phyloP scores from a whole-genome alignment of 176 grass and related monocot species.

The Oryza coarctata region DNA sequence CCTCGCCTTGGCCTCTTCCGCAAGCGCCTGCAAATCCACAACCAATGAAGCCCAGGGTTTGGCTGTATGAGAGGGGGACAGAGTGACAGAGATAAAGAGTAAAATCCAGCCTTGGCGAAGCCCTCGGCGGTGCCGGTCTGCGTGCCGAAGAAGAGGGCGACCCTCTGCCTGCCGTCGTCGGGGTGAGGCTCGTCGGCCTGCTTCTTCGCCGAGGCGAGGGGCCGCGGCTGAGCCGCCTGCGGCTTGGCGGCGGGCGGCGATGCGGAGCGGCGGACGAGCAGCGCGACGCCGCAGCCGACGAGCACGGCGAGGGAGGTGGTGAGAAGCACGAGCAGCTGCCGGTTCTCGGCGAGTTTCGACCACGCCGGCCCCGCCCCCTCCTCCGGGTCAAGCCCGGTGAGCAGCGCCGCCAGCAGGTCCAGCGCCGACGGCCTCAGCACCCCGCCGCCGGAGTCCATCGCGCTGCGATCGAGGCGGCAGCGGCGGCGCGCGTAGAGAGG shows the following conservation, averaged over 20 bases:
- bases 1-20: slow-evolving; percentile 80
- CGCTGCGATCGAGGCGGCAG: slow-evolving; percentile 47
- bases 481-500: background rate
- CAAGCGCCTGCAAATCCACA: slow-evolving; percentile 58
- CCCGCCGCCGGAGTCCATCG: slow-evolving; percentile 42
- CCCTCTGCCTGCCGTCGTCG: slow-evolving; percentile 65
- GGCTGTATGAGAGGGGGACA: background rate
- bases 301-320: slow-evolving; percentile 69
- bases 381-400: slow-evolving; percentile 43
- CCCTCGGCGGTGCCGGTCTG: slow-evolving; percentile 94
- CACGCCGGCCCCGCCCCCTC: background rate
- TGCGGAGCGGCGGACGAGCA: slow-evolving; percentile 59
- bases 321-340: slow-evolving; percentile 51
- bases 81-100: background rate
- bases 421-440: slow-evolving; percentile 57
- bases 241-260: background rate
- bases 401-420: slow-evolving; percentile 72
- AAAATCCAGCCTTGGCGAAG: slow-evolving; percentile 63
- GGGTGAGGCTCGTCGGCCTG: slow-evolving; percentile 46
- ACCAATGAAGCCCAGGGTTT: background rate
- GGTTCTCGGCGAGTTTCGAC: slow-evolving; percentile 40
- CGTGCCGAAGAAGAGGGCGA: slow-evolving; percentile 84
- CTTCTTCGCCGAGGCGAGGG: background rate
- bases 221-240: background rate
- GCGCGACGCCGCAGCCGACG: slow-evolving; percentile 69